phyloP scores from a whole-genome alignment of 768 basidiomycete species.

The Lanmaoa rubissima region DNA sequence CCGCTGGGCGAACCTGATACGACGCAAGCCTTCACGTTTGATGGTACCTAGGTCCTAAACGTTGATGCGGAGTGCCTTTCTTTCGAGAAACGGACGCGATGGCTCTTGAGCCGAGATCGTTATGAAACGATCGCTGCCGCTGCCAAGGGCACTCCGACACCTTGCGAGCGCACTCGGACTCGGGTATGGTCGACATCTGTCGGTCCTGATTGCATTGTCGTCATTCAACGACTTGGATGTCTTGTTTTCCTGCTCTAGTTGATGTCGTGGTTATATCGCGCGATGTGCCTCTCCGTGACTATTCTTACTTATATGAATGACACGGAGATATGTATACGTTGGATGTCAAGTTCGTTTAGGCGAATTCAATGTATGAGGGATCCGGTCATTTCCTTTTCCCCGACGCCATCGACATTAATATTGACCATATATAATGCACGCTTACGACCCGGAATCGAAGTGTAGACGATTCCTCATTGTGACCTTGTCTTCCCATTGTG shows the following conservation, averaged over 20 bases:
- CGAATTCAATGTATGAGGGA: background rate
- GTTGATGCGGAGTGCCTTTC: background rate
- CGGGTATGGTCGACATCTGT: background rate
- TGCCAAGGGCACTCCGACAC: background rate
- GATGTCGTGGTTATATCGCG: background rate
- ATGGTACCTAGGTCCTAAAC: background rate
- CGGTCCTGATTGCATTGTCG: background rate
- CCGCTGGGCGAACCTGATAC: background rate
- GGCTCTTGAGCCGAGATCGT: background rate
- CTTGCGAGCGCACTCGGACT: background rate
- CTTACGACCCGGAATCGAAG: background rate
- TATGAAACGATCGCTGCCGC: background rate
- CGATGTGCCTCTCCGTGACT: slow-evolving; percentile 1
- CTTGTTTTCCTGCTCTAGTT: background rate
- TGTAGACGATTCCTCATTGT: background rate
- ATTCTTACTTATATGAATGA: background rate
- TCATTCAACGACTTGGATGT: background rate
- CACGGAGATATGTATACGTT: background rate
- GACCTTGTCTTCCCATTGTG: background rate
- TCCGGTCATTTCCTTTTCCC: background rate
- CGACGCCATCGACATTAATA: background rate
- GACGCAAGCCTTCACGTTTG: background rate
- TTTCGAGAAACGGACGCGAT: background rate
- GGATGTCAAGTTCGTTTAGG: background rate
- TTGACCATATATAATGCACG: background rate